Evolutionary conservation across 768 basidiomycete species (phyloP), one percentile per base, ranked within the genome.

Genomic region (Podaxis sp.): DNA sequence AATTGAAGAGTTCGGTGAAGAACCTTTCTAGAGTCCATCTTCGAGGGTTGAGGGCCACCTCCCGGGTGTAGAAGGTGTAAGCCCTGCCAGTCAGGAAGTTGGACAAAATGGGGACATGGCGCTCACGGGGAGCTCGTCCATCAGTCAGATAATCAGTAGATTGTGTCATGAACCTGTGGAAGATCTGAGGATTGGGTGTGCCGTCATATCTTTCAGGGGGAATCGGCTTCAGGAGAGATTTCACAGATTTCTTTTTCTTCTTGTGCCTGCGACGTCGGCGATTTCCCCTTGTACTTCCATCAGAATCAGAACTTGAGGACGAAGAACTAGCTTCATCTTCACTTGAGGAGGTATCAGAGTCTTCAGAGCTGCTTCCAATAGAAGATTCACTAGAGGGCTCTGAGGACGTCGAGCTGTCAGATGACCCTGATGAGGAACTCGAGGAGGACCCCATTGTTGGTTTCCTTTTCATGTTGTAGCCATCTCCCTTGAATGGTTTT

Each of bases 1-100:
- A 72, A n/a, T 76, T 68, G 54, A 75, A 76, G 11, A 78, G 24
- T 22, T 68, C 72, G 0, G 44, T 26, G 51, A 75, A 74, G 63
- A 76, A 75, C 2, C 64, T 20, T 26, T 64, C 41, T 0, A 75
- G 20, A 1, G 15, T 63, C 73, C 75, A 78, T 0, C 62, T 37
- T 11, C 67, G 56, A 0, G 67, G 56, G 4, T 70, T 66, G 1
- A 62, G 56, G 0, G 74, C 63, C 0, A 77, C 73, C 17, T 73
- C 66, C 6, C 62, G 62, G 0, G 71, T 69, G 41, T 75, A 78
- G 38, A 73, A 76, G 5, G 71, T 60, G 52, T 73, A 72, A 0
- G 75, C 77, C 0, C 65, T 64, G 0, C 68, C 73, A 1, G 56
- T 73, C 4, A 80, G 63, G 65, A 68, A 78, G 8, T 71, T 63